Evolutionary conservation across 2,329 filamentous ascomycete species (phyloP).

Genomic region (Alternaria atra): DNA sequence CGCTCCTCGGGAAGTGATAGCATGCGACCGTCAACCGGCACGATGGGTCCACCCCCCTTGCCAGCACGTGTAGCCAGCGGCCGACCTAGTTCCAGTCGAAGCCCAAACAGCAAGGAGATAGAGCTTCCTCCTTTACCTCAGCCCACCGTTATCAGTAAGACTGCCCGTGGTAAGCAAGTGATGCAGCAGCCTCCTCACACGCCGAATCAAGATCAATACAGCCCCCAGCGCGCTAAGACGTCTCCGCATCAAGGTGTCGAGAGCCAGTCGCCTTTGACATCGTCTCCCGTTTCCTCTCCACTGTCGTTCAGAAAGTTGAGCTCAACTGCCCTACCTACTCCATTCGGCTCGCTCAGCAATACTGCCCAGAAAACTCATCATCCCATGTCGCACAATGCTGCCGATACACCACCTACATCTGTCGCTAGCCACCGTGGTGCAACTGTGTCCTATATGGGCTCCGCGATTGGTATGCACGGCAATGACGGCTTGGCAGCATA

Average conservation of each 20-base stretch:
- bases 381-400: not conserved
- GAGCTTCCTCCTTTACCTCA: constrained; percentile 49
- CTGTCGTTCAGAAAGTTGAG: constrained; percentile 10
- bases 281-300: constrained; percentile 23
- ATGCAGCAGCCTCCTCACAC: constrained; percentile 15
- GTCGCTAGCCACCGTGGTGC: not conserved
- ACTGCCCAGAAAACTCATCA: constrained; percentile 12
- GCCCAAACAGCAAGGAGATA: constrained; percentile 21
- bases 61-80: constrained; percentile 30
- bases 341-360: constrained; percentile 27
- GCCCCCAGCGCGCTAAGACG: not conserved
- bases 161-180: constrained; percentile 6
- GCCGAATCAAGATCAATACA: constrained; percentile 14
- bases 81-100: constrained; percentile 31
- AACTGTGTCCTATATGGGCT: not conserved
- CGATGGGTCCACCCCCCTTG: constrained; percentile 47
- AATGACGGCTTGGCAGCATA: constrained; percentile 42
- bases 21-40: constrained; percentile 27
- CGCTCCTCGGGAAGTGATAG: constrained; percentile 37
- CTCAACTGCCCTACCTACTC: constrained; percentile 23
- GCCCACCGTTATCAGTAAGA: constrained; percentile 40
- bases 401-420: constrained; percentile 18
- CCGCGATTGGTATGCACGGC: not conserved
- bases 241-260: constrained; percentile 12
- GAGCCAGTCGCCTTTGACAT: constrained; percentile 12